Percentiles rank a stretch among this genome's conserved stretches.
Conservation (phyloP, 306 rosid species). For the Vigna hirtella region DNA sequence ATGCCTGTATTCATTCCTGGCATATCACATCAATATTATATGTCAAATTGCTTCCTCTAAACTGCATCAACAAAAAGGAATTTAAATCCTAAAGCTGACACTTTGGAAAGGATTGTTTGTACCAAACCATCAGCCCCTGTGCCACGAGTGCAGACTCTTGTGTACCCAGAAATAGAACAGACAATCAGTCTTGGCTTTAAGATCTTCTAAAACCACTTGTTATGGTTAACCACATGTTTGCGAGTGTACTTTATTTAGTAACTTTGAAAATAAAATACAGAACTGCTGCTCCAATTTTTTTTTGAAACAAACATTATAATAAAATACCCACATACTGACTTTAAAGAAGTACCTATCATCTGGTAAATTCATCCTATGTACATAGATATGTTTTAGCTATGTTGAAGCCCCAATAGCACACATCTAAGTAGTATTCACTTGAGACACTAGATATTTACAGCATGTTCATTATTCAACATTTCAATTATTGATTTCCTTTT, state of each 20-base stretch:
- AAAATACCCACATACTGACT: conserved; percentile 1
- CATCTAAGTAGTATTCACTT: conserved; percentile 10
- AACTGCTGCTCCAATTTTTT: background rate
- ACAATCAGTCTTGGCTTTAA: background rate
- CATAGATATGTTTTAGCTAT: background rate
- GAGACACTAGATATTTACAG: conserved; percentile 27
- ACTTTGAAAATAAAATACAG: conserved; percentile 21
- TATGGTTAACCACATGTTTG: background rate
- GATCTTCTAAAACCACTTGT: conserved; percentile 25
- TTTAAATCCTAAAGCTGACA: background rate
- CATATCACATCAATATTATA: conserved; percentile 37
- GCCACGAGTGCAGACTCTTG: background rate
- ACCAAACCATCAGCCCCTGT: background rate
- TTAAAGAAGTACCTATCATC: background rate
- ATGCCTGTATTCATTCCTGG: conserved; percentile 99
- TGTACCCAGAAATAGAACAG: background rate
- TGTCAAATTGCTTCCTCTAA: conserved; percentile 35
- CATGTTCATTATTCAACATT: conserved; percentile 2
- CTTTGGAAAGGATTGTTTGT: conserved; percentile 3
- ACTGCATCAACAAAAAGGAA: background rate
- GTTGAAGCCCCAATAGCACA: conserved; percentile 13
- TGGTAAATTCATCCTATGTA: conserved; percentile 6
- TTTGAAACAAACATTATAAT: conserved; percentile 12
- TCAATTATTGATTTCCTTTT: background rate
- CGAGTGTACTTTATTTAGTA: conserved; percentile 12